Evolutionary conservation across 345 rosid species (phyloP).

Genomic region (Syzygium jambos): DNA sequence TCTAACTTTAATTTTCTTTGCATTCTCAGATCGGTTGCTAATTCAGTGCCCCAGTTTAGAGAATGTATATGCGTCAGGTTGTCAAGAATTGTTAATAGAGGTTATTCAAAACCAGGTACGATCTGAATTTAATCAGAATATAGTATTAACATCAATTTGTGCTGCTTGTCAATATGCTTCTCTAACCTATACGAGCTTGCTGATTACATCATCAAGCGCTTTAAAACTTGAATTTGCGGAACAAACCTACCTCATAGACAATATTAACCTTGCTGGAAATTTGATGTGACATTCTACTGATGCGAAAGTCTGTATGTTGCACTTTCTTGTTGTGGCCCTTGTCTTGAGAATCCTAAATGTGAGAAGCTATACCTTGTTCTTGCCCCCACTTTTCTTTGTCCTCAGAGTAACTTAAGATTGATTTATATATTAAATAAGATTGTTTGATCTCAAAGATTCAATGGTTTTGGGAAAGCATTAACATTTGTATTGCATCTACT

Average conservation of each 20-base stretch:
- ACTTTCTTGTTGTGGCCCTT: neutral
- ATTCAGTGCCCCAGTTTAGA: conserved; percentile 84
- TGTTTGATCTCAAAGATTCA: neutral
- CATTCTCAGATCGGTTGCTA: conserved; percentile 48
- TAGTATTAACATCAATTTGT: neutral
- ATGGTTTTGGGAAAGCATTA: neutral
- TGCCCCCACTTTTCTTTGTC: neutral
- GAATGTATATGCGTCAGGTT: conserved; percentile 74
- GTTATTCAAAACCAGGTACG: conserved; percentile 77
- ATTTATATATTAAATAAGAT: neutral
- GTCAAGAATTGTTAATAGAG: conserved; percentile 49
- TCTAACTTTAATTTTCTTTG: neutral
- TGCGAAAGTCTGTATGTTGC: neutral
- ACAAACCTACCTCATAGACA: neutral
- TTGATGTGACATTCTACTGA: neutral
- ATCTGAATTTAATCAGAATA: neutral
- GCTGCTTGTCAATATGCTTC: neutral
- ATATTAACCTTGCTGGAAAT: neutral
- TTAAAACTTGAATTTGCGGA: neutral
- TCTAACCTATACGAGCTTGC: neutral
- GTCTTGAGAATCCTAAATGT: neutral
- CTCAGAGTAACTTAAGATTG: neutral
- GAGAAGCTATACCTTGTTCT: neutral
- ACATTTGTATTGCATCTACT: neutral
- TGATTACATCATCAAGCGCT: neutral